Conservation (phyloP, 495 filamentous ascomycete species). For the Rhypophila decipiens region DNA sequence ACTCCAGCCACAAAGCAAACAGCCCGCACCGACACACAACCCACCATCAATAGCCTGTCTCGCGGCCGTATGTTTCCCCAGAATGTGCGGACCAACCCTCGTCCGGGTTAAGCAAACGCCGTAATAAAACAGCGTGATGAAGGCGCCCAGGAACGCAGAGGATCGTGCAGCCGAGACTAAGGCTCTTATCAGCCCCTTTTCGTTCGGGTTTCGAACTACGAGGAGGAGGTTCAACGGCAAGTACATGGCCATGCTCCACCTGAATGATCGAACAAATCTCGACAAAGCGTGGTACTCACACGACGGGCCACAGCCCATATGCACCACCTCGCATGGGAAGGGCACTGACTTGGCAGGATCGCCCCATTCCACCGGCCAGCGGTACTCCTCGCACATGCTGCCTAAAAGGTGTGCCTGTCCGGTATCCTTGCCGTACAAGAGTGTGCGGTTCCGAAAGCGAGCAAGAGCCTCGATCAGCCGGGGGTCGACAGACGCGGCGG, state of each 20-base stretch:
- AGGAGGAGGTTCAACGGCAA: slow-evolving; percentile 69
- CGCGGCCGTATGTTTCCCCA: slow-evolving; percentile 40
- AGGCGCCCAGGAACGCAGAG: slow-evolving; percentile 75
- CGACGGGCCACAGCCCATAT: slow-evolving; percentile 68
- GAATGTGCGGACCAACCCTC: slow-evolving; percentile 65
- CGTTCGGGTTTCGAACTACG: slow-evolving; percentile 49
- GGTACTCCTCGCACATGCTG: slow-evolving; percentile 69
- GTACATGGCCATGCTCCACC: slow-evolving; percentile 72
- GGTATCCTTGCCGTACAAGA: slow-evolving; percentile 73
- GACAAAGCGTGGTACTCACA: slow-evolving; percentile 74
- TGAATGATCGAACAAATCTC: slow-evolving; percentile 66
- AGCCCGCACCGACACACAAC: slow-evolving; percentile 67
- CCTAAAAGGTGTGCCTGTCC: slow-evolving; percentile 65
- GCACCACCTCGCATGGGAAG: slow-evolving; percentile 83
- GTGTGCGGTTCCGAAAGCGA: slow-evolving; percentile 53
- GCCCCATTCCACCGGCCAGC: slow-evolving; percentile 64
- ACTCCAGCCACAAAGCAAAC: slow-evolving; percentile 79
- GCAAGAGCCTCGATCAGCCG: slow-evolving; percentile 72
- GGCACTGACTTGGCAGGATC: slow-evolving; percentile 68
- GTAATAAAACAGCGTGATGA: slow-evolving; percentile 83
- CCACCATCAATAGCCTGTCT: slow-evolving; percentile 50
- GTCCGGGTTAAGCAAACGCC: slow-evolving; percentile 78
- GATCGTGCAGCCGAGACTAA: slow-evolving; percentile 60
- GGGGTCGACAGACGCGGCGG: slow-evolving; percentile 70
- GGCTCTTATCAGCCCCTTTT: slow-evolving; percentile 36